Evolutionary conservation across 75 land plant species (phyloP).

Genomic region (Gnetum montanum): DNA sequence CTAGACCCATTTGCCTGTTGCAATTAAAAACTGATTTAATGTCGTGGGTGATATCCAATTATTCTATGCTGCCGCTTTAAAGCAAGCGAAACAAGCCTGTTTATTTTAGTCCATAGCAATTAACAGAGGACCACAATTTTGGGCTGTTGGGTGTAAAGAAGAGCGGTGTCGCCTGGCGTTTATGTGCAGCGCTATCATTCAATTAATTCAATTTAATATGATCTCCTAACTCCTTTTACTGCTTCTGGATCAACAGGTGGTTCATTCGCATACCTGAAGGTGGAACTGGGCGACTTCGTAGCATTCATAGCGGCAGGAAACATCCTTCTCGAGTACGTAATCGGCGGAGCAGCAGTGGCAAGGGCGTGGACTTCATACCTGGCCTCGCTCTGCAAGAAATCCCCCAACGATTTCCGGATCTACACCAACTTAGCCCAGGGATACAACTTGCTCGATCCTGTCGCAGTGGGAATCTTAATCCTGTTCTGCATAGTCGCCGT

Average conservation of each 20-base stretch:
- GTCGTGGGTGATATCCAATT: too few species aligned
- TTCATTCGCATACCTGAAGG: conserved; percentile 79
- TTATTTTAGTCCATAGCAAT: too few species aligned
- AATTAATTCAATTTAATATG: neutral
- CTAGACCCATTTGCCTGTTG: too few species aligned
- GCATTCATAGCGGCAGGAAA: conserved; percentile 90
- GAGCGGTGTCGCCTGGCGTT: too few species aligned
- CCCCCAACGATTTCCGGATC: conserved; percentile 52
- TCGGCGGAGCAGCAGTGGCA: conserved; percentile 67
- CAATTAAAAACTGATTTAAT: too few species aligned
- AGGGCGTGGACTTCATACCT: conserved; percentile 85
- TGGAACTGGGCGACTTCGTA: conserved; percentile 85
- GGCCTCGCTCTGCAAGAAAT: conserved; percentile 49
- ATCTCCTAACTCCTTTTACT: neutral
- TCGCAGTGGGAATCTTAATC: conserved; percentile 49
- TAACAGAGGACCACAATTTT: too few species aligned
- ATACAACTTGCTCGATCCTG: conserved; percentile 63
- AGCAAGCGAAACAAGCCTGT: too few species aligned
- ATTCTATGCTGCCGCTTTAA: too few species aligned
- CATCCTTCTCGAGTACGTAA: conserved; percentile 79
- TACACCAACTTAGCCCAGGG: conserved; percentile 15
- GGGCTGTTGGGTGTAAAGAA: too few species aligned
- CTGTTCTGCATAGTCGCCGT: conserved; percentile 28
- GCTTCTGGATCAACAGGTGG: conserved; percentile 30
- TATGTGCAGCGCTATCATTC: too few species aligned